Base-by-base conservation (phyloP, 257 asterid genomes). In the Scutellaria minor region DNA sequence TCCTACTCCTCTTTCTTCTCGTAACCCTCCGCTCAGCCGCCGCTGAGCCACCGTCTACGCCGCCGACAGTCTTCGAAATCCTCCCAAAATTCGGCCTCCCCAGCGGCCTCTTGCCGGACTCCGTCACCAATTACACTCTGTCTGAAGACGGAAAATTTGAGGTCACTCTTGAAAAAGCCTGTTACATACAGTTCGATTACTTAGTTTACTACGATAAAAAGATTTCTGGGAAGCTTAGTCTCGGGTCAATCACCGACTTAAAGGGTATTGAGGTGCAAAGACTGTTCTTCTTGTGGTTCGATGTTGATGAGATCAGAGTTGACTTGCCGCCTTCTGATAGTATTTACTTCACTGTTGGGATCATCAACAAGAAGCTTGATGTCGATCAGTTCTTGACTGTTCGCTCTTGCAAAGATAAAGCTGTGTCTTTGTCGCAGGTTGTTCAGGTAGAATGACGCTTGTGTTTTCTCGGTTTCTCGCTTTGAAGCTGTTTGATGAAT, bases 191-290 rank as follows among this genome's bases (percentile, higher is more conserved):
- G 77, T 92, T 94, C 77, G 96, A 88, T 58, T 94, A 92, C 82
- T n/a, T 68, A 75, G 92, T 94, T 46, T 93, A 91, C 70, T 93
- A 94, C 78, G 90, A 87, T 6, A 76, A 87, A 51, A 84, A 77
- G 80, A 92, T 94, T 31, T 80, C 92, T 9, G 99, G 99, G 70
- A 85, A 85, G 83, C 78, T 94, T 10, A 65, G 73, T 11, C 31
- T 90, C 18, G 99, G 99, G 6, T 88, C 97, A 0, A 92, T 94
- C 58, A 62, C 76, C 45, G 60, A 87, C 14, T 68, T 94, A 62
- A 75, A 94, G 74, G 99, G 98, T 44, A 90, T 92, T 72, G 82
- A 94, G 77, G 97, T 94, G 54, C 80, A 87, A 68, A 85, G 95
- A 68, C 64, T 94, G 55, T 80, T 73, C 83, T 85, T 90, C n/a